Base-by-base conservation (phyloP, 257 asterid genomes). In the Hygrophila difformis region DNA sequence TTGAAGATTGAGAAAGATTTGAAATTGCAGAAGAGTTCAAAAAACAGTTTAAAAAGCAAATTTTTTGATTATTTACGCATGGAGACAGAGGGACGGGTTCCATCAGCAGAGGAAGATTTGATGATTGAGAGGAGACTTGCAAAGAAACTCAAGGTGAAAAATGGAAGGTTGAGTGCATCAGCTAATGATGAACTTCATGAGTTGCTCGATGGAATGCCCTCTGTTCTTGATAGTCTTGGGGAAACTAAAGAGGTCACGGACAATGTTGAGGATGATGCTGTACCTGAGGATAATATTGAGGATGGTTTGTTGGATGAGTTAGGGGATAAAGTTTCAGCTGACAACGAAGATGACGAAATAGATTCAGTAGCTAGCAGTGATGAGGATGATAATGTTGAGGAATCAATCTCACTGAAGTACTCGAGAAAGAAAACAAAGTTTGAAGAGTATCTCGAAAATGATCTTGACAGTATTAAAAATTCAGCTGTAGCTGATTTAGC, bases 61-160 rank as follows among this genome's bases (percentile, higher is more conserved):
- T 78, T 88, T 66, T 61, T 51, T 38, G 67, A 84, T 55, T 73
- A 58, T 31, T 72, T 88, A 37, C 63, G 72, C 35, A 65, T 72
- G 87, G 93, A 88, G 47, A 72, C 17, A 70, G 60, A 44, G 40
- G 79, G 75, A 24, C 45, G 49, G 28, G 21, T 38, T 47, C 7
- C 57, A 36, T 74, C 70, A 2, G 73, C 67, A 4, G 69, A 76
- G 57, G 75, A 74, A 44, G 89, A 88, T 64, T 21, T 79, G 65
- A 65, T 23, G 61, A 60, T 71, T 24, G 94, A 89, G 75, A 77
- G 55, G 64, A 77, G 70, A 67, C 83, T 84, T n/a, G 93, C 84
- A 0, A 75, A 81, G 84, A 88, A 68, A 67, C 93, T 81, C 47
- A 88, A 71, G 73, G 65, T 81, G 65, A 84, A 81, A 60, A 67